phyloP scores from a whole-genome alignment of 2,329 filamentous ascomycete species.

The Botrytis tulipae region DNA sequence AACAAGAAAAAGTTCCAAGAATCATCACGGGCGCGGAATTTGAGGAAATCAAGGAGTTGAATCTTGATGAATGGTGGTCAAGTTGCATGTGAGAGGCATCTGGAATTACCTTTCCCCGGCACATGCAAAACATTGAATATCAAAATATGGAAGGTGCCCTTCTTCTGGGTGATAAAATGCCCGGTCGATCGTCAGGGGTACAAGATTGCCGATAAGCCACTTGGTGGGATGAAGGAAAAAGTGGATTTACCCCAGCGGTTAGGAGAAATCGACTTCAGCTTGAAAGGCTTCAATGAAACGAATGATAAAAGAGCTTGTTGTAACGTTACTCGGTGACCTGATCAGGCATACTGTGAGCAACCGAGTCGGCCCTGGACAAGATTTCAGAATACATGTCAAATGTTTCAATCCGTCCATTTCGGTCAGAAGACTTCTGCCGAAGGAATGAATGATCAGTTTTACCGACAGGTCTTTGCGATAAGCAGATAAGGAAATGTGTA shows the following conservation, averaged over 20 bases:
- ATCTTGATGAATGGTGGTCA: neutral
- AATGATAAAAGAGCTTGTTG: neutral
- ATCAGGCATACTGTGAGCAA: neutral
- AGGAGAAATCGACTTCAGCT: neutral
- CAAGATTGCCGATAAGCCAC: constrained; percentile 18
- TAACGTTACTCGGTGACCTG: constrained; percentile 11
- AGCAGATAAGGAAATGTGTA: constrained; percentile 4
- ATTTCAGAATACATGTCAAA: neutral
- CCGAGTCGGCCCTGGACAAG: neutral
- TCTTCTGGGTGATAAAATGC: neutral
- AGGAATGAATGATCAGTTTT: constrained; percentile 6
- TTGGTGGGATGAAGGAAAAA: constrained; percentile 11
- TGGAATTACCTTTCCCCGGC: constrained; percentile 15
- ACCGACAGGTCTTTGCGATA: neutral
- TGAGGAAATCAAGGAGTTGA: neutral
- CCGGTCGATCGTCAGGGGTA: constrained; percentile 14
- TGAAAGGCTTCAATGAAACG: neutral
- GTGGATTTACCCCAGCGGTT: neutral
- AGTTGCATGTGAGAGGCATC: constrained; percentile 4
- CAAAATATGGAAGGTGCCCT: constrained; percentile 8
- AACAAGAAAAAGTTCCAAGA: neutral
- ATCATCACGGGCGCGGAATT: neutral
- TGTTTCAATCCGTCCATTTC: constrained; percentile 2
- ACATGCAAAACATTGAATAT: constrained; percentile 7
- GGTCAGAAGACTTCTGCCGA: constrained; percentile 8